These are phyloP conservation scores for Fusarium buharicum DNA, from an alignment of 2,329 filamentous ascomycete species.

Conservation along the genomic window DNA sequence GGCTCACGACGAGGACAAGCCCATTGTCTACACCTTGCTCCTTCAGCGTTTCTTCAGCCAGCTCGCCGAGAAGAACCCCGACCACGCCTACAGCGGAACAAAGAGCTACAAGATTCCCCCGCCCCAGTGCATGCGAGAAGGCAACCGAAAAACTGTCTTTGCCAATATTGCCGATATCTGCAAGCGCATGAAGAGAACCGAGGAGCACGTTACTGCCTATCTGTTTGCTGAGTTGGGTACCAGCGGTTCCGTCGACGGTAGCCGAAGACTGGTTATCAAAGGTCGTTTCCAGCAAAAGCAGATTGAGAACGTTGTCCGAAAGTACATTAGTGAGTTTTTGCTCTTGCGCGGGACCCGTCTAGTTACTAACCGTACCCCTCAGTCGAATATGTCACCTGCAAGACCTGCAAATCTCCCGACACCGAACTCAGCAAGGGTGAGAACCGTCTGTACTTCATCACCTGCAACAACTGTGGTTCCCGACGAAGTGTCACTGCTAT, in stretches of 20 bases:
- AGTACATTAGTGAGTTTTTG: slow-evolving; percentile 84
- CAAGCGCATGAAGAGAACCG: slow-evolving; percentile 98
- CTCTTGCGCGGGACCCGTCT: neutral
- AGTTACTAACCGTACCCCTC: slow-evolving; percentile 45
- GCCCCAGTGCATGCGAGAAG: slow-evolving; percentile 98
- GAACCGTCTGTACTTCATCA: slow-evolving; percentile 99
- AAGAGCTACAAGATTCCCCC: slow-evolving; percentile 99
- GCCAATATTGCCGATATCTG: slow-evolving; percentile 99
- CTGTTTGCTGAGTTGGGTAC: slow-evolving; percentile 98
- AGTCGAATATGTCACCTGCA: slow-evolving; percentile 99
- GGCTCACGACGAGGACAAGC: slow-evolving; percentile 79
- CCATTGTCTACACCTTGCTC: slow-evolving; percentile 86
- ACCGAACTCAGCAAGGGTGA: slow-evolving; percentile 98
- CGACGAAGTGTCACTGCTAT: slow-evolving; percentile 94
- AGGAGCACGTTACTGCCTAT: slow-evolving; percentile 97
- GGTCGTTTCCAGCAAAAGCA: slow-evolving; percentile 99
- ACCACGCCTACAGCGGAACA: slow-evolving; percentile 86
- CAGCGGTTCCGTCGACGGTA: slow-evolving; percentile 93
- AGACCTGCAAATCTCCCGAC: slow-evolving; percentile 94
- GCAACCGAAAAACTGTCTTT: slow-evolving; percentile 99
- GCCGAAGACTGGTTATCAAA: slow-evolving; percentile 94
- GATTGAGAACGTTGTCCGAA: slow-evolving; percentile 95
- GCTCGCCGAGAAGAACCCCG: slow-evolving; percentile 94
- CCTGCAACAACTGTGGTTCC: slow-evolving; percentile 84
- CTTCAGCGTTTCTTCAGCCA: slow-evolving; percentile 94